Conservation (phyloP, 106 monocot species). For the Iris macrosiphon region DNA sequence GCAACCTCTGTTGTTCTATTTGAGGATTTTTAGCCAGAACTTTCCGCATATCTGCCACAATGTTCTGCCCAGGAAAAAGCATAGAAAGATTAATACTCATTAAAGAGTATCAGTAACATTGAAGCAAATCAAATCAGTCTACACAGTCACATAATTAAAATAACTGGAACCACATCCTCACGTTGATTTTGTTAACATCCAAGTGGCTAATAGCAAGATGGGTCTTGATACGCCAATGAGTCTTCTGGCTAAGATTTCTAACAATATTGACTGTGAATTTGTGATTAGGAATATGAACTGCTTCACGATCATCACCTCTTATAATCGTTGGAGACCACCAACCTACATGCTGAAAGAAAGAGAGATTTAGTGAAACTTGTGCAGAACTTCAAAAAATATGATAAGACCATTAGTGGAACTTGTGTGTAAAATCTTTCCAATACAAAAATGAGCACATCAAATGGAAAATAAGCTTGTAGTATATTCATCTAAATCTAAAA, state of each 20-base stretch:
- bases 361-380: neutral
- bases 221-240: constrained; percentile 97
- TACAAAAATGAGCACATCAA: too few relatives aligned
- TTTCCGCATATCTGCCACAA: constrained; percentile 97
- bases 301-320: constrained; percentile 92
- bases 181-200: constrained; percentile 90
- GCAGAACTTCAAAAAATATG: too few relatives aligned
- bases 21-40: constrained; percentile 95
- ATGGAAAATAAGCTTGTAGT: too few relatives aligned
- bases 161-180: constrained; percentile 14
- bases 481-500: too few relatives aligned
- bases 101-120: neutral
- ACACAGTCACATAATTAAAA: neutral
- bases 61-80: constrained; percentile 40
- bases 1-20: constrained; percentile 91
- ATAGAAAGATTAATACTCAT: neutral
- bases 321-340: constrained; percentile 97
- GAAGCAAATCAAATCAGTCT: neutral
- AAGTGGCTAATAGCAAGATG: constrained; percentile 93
- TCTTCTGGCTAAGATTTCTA: constrained; percentile 91
- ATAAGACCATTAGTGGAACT: too few relatives aligned
- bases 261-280: constrained; percentile 89
- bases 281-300: constrained; percentile 95
- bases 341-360: constrained; percentile 67
- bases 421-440: too few relatives aligned